Evolutionary conservation across 768 basidiomycete genomes (phyloP), one percentile per base, ranked within the genome.

Genomic region (Trichaptum fuscoviolaceum): DNA sequence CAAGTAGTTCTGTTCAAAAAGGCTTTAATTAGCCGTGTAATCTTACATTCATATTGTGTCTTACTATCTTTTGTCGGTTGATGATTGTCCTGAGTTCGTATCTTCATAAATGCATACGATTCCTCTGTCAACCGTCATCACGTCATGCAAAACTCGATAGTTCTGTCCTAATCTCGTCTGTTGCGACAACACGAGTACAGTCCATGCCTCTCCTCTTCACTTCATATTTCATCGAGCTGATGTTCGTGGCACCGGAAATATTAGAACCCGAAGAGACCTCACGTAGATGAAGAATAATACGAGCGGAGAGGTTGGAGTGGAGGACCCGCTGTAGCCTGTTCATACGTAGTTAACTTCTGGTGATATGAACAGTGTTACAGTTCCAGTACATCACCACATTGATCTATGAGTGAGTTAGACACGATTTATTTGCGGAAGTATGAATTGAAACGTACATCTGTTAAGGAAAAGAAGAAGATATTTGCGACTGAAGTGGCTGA

Each of bases 241-340:
- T 52, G 20, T 52, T 52, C 20, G 42, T 15, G 42, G 10, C 15
- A 20, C 15, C 20, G 12, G 2, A 15, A 52, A 20, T 12, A 52
- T 52, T 52, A 12, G 42, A 12, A 15, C 15, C 20, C 42, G 42
- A 52, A 12, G 42, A 52, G 3, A 20, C 42, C 15, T 52, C 42
- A 12, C 63, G 66, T 8, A 67, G 58, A 64, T 67, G 63, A 23
- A 67, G 66, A 10, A 67, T 57, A 35, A 67, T 67, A 6, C 66
- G 64, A 6, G 64, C 66, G 17, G 65, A 66, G 63, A 67, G 57
- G 20, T 64, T 63, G 25, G 66, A 64, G 35, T 67, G 66, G 42
- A 67, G 63, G 20, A 65, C 66, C 5, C 63, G 66, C 57, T 67
- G 66, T 6, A 67, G 27, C 24, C 66, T 67, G 52, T 24, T 34